Percentiles rank a stretch among this genome's conserved stretches.
These are phyloP conservation scores for Streptanthus diversifolius DNA, from an alignment of 345 rosid genomes.

Conservation along the genomic window DNA sequence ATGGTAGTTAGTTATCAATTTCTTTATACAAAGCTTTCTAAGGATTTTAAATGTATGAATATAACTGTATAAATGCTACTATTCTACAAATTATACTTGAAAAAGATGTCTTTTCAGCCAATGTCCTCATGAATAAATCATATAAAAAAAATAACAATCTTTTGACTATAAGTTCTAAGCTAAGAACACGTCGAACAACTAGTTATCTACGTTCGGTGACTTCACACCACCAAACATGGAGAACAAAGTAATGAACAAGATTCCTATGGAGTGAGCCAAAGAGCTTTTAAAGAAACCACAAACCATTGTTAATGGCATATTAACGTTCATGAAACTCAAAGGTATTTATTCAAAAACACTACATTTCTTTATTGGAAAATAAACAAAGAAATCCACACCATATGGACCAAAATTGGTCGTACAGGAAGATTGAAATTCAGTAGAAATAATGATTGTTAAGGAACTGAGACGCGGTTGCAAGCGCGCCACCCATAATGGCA, in stretches of 20 bases:
- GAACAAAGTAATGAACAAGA: not conserved
- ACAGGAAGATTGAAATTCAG: constrained; percentile 13
- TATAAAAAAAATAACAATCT: no score
- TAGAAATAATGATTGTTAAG: constrained; percentile 45
- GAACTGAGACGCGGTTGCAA: constrained; percentile 82
- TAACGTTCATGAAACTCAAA: constrained; percentile 6
- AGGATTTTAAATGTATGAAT: no score
- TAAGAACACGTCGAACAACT: not conserved
- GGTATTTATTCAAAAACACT: not conserved
- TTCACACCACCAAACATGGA: not conserved
- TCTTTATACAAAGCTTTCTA: no score
- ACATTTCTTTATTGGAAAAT: constrained; percentile 12
- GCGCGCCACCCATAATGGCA: constrained; percentile 75
- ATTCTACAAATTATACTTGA: no score
- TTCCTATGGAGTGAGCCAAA: not conserved
- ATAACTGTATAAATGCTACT: no score
- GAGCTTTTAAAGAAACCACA: not conserved
- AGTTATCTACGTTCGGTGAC: not conserved
- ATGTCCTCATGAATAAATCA: no score
- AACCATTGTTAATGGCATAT: not conserved
- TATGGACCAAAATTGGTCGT: not conserved
- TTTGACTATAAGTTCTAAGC: no score
- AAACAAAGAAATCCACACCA: constrained; percentile 15
- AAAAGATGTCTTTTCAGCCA: no score
- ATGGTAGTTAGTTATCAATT: no score